Conservation (phyloP, 2,329 filamentous ascomycete species). For the Fusarium papillatum region DNA sequence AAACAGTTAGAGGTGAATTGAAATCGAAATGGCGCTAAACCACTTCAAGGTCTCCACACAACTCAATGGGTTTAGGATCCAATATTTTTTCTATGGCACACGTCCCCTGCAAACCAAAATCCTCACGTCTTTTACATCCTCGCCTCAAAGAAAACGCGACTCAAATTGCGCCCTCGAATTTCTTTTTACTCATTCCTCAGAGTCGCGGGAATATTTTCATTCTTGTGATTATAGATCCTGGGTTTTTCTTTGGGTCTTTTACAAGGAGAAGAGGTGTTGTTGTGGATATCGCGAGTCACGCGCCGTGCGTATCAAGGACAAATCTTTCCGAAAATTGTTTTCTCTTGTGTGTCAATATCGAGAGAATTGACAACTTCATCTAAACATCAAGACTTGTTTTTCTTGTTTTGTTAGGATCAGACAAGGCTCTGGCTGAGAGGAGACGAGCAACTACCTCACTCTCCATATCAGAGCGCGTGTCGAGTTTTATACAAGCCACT, state of each 20-base stretch:
- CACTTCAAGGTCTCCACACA: background rate
- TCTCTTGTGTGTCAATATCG: background rate
- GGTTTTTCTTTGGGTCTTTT: background rate
- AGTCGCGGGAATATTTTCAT: background rate
- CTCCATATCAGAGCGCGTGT: background rate
- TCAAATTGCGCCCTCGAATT: background rate
- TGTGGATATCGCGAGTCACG: background rate
- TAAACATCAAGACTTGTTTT: background rate
- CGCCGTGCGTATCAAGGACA: background rate
- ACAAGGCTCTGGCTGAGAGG: background rate
- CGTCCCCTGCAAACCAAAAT: background rate
- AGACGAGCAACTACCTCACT: background rate
- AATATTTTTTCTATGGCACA: background rate
- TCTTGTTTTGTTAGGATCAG: background rate
- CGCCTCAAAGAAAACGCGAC: constrained; percentile 3
- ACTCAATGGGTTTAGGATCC: background rate
- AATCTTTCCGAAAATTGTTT: background rate
- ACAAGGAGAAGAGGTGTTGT: constrained; percentile 4
- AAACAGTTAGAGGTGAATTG: background rate
- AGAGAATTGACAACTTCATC: background rate
- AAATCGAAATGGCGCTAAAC: background rate
- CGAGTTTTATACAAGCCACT: background rate
- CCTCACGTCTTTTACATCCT: constrained; percentile 2
- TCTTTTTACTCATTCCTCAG: background rate
- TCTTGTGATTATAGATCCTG: background rate